Base-by-base conservation (phyloP, 805 yeast species). In the Metschnikowia reukaufii region DNA sequence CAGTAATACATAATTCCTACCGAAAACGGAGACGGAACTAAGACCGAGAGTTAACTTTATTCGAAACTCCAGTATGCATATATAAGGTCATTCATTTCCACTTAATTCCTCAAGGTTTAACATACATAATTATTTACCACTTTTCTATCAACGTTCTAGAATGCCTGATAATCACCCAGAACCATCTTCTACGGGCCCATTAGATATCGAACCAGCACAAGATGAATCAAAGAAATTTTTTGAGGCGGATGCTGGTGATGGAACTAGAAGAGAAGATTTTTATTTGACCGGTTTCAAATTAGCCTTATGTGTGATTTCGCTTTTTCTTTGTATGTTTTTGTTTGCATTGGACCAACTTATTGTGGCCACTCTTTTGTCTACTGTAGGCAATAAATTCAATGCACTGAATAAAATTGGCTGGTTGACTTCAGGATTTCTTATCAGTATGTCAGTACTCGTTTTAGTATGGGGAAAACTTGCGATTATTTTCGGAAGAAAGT, bases 181-280 rank as follows among this genome's bases (percentile, higher is more conserved):
- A 6, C 12, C 38, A 10, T 34, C 37, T 10, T 27, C 44, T 16
- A 16, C 9, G 15, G 41, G 8, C 23, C 37, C 25, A 29, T 30
- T 21, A 25, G 44, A 33, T 16, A 5, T 45, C 5, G 45, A 45
- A 19, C 49, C 45, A 18, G 25, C 39, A 6, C 34, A 36, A 25
- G 45, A 45, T 16, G 39, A 40, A 19, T 36, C 41, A 3, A 45
- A 45, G 30, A 36, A 36, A 21, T 70, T 62, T 47, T 49, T 57
- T 27, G 77, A 73, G 49, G 57, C 67, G 42, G 75, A 72, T 53
- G 74, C 75, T 19, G 74, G 76, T 34, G 75, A 71, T 48, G 75
- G 74, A 15, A 67, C 74, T 5, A 59, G 51, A 37, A 60, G 72
- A 52, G 66, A 66, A 44, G 74, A 71, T 25, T 71, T 68, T 47